Base-by-base conservation (phyloP, 768 basidiomycete genomes). In the Lyophyllum decastes region DNA sequence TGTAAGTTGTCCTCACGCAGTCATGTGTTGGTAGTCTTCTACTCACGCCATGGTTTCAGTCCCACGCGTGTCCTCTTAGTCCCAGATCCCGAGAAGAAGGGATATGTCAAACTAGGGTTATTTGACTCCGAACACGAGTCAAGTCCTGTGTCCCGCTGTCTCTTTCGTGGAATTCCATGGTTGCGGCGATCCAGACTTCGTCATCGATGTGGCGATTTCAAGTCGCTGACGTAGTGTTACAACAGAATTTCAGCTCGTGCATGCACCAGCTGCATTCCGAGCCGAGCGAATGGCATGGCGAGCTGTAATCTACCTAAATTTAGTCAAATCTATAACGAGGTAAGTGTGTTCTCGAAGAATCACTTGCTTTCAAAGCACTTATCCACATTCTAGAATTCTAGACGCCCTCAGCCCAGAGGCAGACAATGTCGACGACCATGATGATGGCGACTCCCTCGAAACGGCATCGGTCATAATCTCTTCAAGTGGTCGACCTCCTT, bases 231-330 rank as follows among this genome's bases (percentile, higher is more conserved):
- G 52, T 57, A 21, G 25, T 16, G 41, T 51, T 34, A 61, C 60
- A 49, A 54, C 76, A 93, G 91, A 93, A 75, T 94, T 93, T 66
- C 91, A 93, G 71, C 79, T 94, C 12, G 72, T 92, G 68, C 90
- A 94, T 68, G 81, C 88, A 1, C 88, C 88, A 9, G 84, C 83
- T 34, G 83, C 88, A 35, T 93, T 94, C 71, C 84, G 83, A 62
- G 84, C 87, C 17, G 91, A 94, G 68, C 81, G 92, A 60, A 85
- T 90, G 54, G 89, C 91, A 25, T 94, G 92, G 92, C 85, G 92
- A 51, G 83, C 89, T 49, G 91, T 94, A 64, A 89, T 94, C 66
- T 94, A 94, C 74, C 82, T 94, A 59, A 94, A 94, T 72, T 79
- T 94, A 61, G 88, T 93, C 58, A 86, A 87, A 69, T 94, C 92